A percentile compares a stretch with the other conserved stretches of the same genome.
Conservation (phyloP, 2,329 filamentous ascomycete genomes). For the Penicillium brevicompactum region DNA sequence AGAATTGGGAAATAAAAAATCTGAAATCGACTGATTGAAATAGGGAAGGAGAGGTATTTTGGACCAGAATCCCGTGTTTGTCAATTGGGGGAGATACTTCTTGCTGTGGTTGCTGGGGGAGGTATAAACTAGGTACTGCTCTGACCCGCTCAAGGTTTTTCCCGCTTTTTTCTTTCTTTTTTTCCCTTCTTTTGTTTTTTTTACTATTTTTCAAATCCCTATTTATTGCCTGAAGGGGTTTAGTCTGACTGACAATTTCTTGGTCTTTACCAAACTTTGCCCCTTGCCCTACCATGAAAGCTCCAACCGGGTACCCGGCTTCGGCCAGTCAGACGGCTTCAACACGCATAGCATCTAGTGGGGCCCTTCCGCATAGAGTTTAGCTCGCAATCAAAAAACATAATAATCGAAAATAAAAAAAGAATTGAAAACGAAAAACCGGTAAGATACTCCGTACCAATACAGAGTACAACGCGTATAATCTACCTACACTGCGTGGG, state of each 20-base stretch:
- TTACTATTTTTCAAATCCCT: neutral
- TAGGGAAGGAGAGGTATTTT: conserved; percentile 10
- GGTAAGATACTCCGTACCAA: neutral
- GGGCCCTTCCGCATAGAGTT: neutral
- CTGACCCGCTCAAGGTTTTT: conserved; percentile 6
- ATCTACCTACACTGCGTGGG: no score
- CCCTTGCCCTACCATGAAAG: conserved; percentile 14
- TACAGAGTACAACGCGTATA: neutral
- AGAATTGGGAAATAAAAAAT: conserved; percentile 9
- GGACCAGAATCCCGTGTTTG: conserved; percentile 19
- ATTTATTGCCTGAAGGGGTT: neutral
- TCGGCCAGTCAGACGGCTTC: conserved; percentile 7
- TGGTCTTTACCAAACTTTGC: conserved; percentile 9
- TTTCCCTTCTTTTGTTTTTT: conserved; percentile 5
- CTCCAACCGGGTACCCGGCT: conserved; percentile 1
- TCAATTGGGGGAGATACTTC: conserved; percentile 14
- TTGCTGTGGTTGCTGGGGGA: conserved; percentile 21
- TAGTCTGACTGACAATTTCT: neutral
- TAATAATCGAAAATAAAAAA: neutral
- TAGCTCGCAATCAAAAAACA: conserved; percentile 5
- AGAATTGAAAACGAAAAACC: conserved; percentile 2
- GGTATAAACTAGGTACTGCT: conserved; percentile 4
- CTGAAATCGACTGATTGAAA: conserved; percentile 4
- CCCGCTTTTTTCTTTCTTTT: conserved; percentile 4
- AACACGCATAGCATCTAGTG: neutral